Percentiles rank a stretch among this genome's conserved stretches.
phyloP scores from a whole-genome alignment of 306 rosid genomes.

The Psophocarpus tetragonolobus region DNA sequence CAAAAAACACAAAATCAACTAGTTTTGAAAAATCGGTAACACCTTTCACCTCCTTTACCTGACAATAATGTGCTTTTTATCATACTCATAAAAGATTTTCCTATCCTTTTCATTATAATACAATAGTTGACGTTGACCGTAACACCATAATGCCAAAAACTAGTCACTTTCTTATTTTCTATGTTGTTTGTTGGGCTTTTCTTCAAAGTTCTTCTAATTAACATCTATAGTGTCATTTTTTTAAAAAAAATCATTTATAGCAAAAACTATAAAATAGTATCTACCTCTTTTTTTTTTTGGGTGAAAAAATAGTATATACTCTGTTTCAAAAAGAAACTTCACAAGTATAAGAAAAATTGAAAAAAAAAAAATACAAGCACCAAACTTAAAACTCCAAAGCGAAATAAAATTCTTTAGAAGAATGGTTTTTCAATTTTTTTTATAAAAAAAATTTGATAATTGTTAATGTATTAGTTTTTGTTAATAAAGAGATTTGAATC shows the following conservation, averaged over 20 bases:
- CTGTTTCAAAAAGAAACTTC: background rate
- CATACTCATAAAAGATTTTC: background rate
- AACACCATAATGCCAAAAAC: background rate
- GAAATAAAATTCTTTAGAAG: background rate
- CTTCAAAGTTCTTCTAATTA: background rate
- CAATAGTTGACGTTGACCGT: background rate
- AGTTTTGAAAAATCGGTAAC: no score
- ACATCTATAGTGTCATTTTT: background rate
- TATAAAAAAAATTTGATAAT: no score
- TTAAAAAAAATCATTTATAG: background rate
- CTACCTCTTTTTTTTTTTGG: no score
- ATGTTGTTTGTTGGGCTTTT: background rate
- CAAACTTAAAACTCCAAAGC: no score
- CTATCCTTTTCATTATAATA: background rate
- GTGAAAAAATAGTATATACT: background rate
- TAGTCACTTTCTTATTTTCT: background rate
- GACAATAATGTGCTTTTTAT: background rate
- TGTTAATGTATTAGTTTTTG: no score
- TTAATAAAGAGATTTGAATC: no score
- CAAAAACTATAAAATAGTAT: no score
- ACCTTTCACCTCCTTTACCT: background rate
- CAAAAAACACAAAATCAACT: background rate
- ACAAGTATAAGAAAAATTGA: background rate
- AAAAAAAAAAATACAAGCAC: background rate
- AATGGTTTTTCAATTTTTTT: no score